Evolutionary conservation across 2,329 filamentous ascomycete genomes (phyloP).

Genomic region (Pseudogymnoascus sp.): DNA sequence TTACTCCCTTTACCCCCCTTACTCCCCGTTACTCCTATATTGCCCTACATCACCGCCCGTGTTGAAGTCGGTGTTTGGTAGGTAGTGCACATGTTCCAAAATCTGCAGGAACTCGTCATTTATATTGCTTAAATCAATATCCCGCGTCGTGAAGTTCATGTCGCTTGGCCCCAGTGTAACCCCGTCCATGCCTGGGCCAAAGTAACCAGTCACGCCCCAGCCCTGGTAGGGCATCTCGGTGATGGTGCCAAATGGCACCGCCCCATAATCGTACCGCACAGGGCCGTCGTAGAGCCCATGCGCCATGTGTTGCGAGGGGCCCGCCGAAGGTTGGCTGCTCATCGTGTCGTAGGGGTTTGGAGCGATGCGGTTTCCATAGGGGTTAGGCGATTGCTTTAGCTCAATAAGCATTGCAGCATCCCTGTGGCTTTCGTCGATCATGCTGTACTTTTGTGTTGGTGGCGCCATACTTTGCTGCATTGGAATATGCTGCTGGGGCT

Average conservation of each 20-base stretch:
- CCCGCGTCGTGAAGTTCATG: conserved; percentile 5
- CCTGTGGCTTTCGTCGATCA: conserved; percentile 29
- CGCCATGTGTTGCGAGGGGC: not conserved
- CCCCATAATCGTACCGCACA: not conserved
- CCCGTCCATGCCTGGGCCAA: not conserved
- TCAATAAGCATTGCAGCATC: conserved; percentile 42
- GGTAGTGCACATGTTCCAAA: not conserved
- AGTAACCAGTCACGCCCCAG: not conserved
- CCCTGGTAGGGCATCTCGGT: conserved; percentile 2
- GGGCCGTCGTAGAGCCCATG: not conserved
- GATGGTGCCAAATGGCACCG: not conserved
- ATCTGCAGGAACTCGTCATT: not conserved
- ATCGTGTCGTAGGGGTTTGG: not conserved
- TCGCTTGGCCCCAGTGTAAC: not conserved
- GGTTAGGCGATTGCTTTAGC: conserved; percentile 39
- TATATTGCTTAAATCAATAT: conserved; percentile 2
- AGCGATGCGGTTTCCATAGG: conserved; percentile 11
- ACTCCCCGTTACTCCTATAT: not conserved
- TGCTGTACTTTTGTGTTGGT: conserved; percentile 29
- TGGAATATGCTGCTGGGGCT: conserved; percentile 16
- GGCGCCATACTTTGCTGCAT: conserved; percentile 21
- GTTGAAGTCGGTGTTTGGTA: conserved; percentile 4
- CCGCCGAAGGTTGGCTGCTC: not conserved
- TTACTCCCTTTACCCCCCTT: not conserved
- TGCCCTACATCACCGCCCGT: not conserved